Conservation (phyloP, 2,329 filamentous ascomycete species). For the Talaromyces sp. region DNA sequence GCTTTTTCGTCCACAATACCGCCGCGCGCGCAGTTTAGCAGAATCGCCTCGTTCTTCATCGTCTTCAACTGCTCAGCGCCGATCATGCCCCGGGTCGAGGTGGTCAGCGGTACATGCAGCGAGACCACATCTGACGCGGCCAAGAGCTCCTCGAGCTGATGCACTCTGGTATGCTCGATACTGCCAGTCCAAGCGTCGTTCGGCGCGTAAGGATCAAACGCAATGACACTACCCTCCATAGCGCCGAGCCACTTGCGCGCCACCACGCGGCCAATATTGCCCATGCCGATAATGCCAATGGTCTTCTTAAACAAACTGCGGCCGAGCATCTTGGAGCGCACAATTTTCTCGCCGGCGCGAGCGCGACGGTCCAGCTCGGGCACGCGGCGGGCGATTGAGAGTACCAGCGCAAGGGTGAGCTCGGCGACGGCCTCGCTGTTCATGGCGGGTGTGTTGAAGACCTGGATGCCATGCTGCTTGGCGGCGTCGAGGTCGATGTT, state of each 20-base stretch:
- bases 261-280: slow-evolving; percentile 29
- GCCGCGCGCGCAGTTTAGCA: slow-evolving; percentile 32
- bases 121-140: slow-evolving; percentile 26
- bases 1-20: slow-evolving; percentile 31
- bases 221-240: slow-evolving; percentile 22
- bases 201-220: slow-evolving; percentile 27
- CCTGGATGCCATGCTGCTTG: slow-evolving; percentile 14
- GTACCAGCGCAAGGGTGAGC: slow-evolving; percentile 24
- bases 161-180: neutral
- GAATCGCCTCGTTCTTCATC: slow-evolving; percentile 30
- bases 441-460: slow-evolving; percentile 20
- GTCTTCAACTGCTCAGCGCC: slow-evolving; percentile 18
- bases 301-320: slow-evolving; percentile 26
- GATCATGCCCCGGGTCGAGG: slow-evolving; percentile 25
- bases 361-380: slow-evolving; percentile 22
- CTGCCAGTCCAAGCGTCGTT: slow-evolving; percentile 18
- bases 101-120: slow-evolving; percentile 27
- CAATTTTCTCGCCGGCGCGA: slow-evolving; percentile 16
- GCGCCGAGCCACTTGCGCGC: slow-evolving; percentile 30
- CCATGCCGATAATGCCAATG: slow-evolving; percentile 35
- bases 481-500: slow-evolving; percentile 24
- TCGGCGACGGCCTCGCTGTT: slow-evolving; percentile 32
- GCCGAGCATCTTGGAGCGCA: slow-evolving; percentile 21
- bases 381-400: slow-evolving; percentile 25
- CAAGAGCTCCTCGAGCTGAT: slow-evolving; percentile 25